Percentiles rank a stretch among this genome's conserved stretches.
phyloP scores from a whole-genome alignment of 768 basidiomycete genomes.

The Xerocomellus intermedius region DNA sequence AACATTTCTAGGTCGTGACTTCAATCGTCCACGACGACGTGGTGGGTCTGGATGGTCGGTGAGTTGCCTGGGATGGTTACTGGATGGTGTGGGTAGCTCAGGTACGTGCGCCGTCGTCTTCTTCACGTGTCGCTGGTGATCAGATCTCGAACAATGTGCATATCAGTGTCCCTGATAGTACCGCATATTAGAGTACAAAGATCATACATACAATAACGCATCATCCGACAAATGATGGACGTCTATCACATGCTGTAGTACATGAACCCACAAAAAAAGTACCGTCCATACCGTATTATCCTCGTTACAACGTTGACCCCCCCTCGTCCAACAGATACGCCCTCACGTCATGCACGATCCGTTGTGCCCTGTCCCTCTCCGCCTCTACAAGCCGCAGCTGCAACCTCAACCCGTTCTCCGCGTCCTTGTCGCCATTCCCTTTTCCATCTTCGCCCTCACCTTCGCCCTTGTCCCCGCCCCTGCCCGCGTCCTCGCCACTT shows the following conservation, averaged over 20 bases:
- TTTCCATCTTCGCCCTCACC: not conserved
- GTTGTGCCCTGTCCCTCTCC: constrained; percentile 21
- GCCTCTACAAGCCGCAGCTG: constrained; percentile 15
- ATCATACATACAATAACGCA: not conserved
- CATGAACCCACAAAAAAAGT: not conserved
- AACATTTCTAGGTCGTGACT: too few species aligned
- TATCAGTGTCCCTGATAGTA: not conserved
- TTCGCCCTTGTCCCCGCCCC: not conserved
- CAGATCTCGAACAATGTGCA: not conserved
- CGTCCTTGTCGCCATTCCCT: not conserved
- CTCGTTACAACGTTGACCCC: not conserved
- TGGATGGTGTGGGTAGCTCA: too few species aligned
- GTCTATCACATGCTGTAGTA: not conserved
- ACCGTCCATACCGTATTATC: not conserved
- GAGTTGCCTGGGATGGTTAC: too few species aligned
- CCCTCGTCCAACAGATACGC: constrained; percentile 16
- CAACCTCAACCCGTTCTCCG: constrained; percentile 9
- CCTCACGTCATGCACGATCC: constrained; percentile 15
- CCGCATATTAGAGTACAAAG: not conserved
- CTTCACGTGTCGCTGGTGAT: too few species aligned
- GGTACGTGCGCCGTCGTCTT: too few species aligned
- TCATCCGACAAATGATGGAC: not conserved
- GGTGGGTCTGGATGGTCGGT: too few species aligned
- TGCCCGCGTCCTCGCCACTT: not conserved
- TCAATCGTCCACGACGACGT: too few species aligned